Percentiles rank a stretch among this genome's conserved stretches.
These are phyloP conservation scores for Lyophyllum decastes DNA, from an alignment of 768 basidiomycete species.

Conservation along the genomic window DNA sequence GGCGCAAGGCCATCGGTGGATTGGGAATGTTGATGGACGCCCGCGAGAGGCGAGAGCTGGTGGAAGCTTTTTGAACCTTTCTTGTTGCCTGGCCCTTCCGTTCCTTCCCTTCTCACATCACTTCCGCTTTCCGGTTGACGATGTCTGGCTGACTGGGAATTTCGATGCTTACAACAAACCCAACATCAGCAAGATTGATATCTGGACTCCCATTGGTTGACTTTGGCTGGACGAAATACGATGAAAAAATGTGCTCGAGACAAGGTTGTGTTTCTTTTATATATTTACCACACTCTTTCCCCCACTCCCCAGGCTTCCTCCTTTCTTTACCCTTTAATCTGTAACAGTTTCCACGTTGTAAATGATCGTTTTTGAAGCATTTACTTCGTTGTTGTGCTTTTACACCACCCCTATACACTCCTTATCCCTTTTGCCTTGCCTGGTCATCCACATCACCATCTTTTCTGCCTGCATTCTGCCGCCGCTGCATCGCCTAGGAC, in stretches of 20 bases:
- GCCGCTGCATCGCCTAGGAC: neutral
- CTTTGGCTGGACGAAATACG: slow-evolving; percentile 19
- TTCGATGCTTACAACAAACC: neutral
- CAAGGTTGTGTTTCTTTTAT: slow-evolving; percentile 12
- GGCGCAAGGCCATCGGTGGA: slow-evolving; percentile 83
- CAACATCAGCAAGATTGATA: slow-evolving; percentile 13
- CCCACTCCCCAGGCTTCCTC: neutral
- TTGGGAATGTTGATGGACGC: slow-evolving; percentile 79
- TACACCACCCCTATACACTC: slow-evolving; percentile 22
- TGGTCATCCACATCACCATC: neutral
- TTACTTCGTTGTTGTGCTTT: slow-evolving; percentile 20
- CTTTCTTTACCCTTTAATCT: slow-evolving; percentile 9
- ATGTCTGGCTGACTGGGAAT: too few species aligned
- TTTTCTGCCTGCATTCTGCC: neutral
- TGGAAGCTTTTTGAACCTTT: slow-evolving; percentile 62
- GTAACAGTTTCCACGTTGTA: slow-evolving; percentile 11
- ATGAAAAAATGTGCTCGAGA: slow-evolving; percentile 13
- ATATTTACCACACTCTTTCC: slow-evolving; percentile 15
- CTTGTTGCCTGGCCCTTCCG: slow-evolving; percentile 11
- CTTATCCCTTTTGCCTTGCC: slow-evolving; percentile 12
- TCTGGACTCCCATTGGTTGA: slow-evolving; percentile 14
- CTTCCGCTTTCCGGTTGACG: slow-evolving; percentile 7
- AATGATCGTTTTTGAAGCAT: slow-evolving; percentile 10
- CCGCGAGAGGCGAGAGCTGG: slow-evolving; percentile 74
- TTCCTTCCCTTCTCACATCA: slow-evolving; percentile 16